Evolutionary conservation across 1,284 basidiomycete species (phyloP), one percentile per base, ranked within the genome.

Genomic region (Malassezia arunalokei): DNA sequence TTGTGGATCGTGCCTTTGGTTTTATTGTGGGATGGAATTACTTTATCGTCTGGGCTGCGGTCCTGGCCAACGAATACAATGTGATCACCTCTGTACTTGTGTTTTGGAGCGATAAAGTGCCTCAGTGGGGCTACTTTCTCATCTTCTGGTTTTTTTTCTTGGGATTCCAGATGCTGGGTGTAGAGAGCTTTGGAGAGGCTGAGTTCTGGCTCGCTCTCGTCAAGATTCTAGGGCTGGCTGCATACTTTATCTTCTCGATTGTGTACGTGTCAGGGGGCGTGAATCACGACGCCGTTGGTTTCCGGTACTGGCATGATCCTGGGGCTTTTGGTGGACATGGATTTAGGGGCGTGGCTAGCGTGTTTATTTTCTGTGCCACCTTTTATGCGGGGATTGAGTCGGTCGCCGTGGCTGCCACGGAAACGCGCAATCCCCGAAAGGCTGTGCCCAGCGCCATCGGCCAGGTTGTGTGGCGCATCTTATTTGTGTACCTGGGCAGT

Each of bases 1-100:
- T 86, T 66, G 82, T 87, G 27, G 81, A 86, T 65, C 82, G 83
- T 6, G 83, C 86, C 0, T 78, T 87, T 59, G 82, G 82, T 1
- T 62, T 64, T 32, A 56, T 65, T 79, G 35, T 67, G 79, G 39
- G 83, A 80, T 53, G 79, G 86, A 41, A 58, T 15, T 63, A 63
- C 40, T 63, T 57, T 54, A 52, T 58, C 20, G 42, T 63, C 3
- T 63, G 61, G 42, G 64, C 59, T 29, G 58, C 48, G 0, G 62
- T 63, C 8, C 47, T 61, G 3, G 46, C 57, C 5, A 63, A 63
- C 51, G 62, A 63, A 38, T 56, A 56, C 55, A 61, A 57, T 17
- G 47, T 59, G 2, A 59, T 63, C 1, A 52, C 62, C 2, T 57
- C 58, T 31, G 53, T 63, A n/a, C 51, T 63, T 8, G 52, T 49